Conservation (phyloP, 495 filamentous ascomycete genomes). For the Hyaloscypha hepaticicola region DNA sequence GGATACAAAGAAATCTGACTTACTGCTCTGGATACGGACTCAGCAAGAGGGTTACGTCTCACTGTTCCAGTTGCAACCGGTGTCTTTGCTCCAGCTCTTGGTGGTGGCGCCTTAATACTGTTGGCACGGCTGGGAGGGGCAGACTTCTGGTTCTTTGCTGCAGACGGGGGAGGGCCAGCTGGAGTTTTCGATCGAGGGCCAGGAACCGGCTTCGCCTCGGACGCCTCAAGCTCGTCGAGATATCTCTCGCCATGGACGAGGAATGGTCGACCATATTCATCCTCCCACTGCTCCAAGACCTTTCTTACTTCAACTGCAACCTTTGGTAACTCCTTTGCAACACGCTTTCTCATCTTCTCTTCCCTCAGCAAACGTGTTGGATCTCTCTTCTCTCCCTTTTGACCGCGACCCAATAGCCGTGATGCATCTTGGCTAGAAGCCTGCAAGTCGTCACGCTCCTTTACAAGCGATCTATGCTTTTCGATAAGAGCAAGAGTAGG, state of each 20-base stretch:
- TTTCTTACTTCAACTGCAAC: slow-evolving; percentile 79
- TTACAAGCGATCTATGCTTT: slow-evolving; percentile 76
- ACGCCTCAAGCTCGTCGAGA: slow-evolving; percentile 69
- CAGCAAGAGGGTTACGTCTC: slow-evolving; percentile 58
- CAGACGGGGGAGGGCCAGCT: slow-evolving; percentile 54
- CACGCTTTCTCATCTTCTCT: slow-evolving; percentile 97
- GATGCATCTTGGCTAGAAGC: slow-evolving; percentile 91
- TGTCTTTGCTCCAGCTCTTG: slow-evolving; percentile 65
- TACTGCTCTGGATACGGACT: slow-evolving; percentile 36
- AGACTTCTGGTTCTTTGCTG: slow-evolving; percentile 40
- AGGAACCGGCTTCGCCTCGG: slow-evolving; percentile 57
- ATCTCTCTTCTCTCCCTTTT: slow-evolving; percentile 87
- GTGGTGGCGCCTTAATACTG: slow-evolving; percentile 51
- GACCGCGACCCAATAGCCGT: slow-evolving; percentile 81
- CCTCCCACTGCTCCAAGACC: slow-evolving; percentile 83
- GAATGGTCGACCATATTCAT: slow-evolving; percentile 91
- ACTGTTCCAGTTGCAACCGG: slow-evolving; percentile 49
- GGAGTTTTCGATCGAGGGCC: slow-evolving; percentile 77
- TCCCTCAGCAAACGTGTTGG: slow-evolving; percentile 92
- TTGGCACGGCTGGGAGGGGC: slow-evolving; percentile 44
- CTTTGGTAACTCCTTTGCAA: slow-evolving; percentile 92
- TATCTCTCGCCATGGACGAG: slow-evolving; percentile 89
- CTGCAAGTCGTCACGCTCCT: slow-evolving; percentile 85
- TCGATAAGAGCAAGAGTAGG: slow-evolving; percentile 81
- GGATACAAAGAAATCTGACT: background rate